Base-by-base conservation (phyloP, 352 stramenopile species). In the Phytophthora citrophthora region DNA sequence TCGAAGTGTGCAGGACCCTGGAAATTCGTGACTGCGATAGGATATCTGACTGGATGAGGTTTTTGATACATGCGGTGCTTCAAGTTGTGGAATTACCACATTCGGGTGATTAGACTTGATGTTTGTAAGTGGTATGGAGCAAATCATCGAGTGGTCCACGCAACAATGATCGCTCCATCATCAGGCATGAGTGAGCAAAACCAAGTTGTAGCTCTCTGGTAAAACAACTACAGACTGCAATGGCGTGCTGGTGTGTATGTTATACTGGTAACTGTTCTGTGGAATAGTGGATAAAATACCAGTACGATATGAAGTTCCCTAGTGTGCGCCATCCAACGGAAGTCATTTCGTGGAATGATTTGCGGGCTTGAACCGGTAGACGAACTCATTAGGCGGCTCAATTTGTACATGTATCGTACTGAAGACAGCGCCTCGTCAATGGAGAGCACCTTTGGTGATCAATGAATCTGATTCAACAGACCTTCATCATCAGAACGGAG, bases 11-110 rank as follows among this genome's bases (percentile, higher is more conserved):
- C 48, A 39, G 49, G 38, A 61, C 43, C 1, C n/a, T 36, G 20
- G 2, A 55, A 64, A 18, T 69, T 53, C 27, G 46, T 18, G 53
- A 64, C 58, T 66, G 61, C 15, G 41, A 4, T 12, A 46, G 23
- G 52, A 39, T 23, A 9, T 31, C 13, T 26, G 52, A 20, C 15
- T 36, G 31, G 8, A 34, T 34, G 29, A 34, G 29, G 7, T 34
- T 34, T 34, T 34, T 44, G 16, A 16, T 8, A 24, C 20, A 20
- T 20, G 18, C 18, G 15, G 39, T 16, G 29, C 52, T 59, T 59
- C 52, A 59, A 59, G 12, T 44, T 49, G 50, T 3, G 15, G 8
- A 7, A 34, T 51, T 51, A 38, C 24, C 44, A 24, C 13, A 51
- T 38, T 38, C 31, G 13, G 10, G 32, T 46, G 15, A 7, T n/a